Evolutionary conservation across 208 protist species (phyloP), one percentile per base, ranked within the genome.

Genomic region (Leptomonas seymouri): DNA sequence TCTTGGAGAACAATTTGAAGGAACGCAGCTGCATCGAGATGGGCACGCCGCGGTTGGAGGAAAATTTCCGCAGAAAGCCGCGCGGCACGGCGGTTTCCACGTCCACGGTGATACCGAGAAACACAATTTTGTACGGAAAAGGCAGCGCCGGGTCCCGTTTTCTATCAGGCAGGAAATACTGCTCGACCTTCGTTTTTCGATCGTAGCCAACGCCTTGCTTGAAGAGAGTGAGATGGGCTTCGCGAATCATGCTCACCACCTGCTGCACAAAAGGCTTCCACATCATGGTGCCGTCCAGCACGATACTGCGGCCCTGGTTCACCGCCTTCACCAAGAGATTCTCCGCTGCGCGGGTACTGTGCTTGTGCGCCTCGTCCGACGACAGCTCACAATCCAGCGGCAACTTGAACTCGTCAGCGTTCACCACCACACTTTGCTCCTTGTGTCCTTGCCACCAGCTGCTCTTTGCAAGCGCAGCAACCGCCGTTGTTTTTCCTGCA

Each of bases 281-380:
- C 91, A 94, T 94, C 91, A 96, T 96, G 0, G 91, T 96, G 45
- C 89, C 86, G 63, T 96, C 91, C 56, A 93, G 89, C 28, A 96
- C 89, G 53, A 93, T 89, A 60, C 78, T 92, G 27, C 87, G 86
- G 27, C 91, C 85, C 46, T 87, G 78, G 71, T 96, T 96, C 34
- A 96, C 66, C 20, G 89, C 84, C 71, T 87, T 65, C 53, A 96
- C 87, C 21, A 96, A 77, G 9, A 94, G 74, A 50, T 83, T 87
- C 65, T 96, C 88, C 11, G 91, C 91, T 7, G 81, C 79, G 14
- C 82, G 78, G 5, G 87, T 92, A 79, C 91, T 96, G 49, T 82
- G 74, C 41, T 75, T 69, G 70, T 89, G 81, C 16, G 76, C 78
- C n/a, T 86, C 74, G 12, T 49, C 28, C 9, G 70, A 70, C 14